Evolutionary conservation across 148 eudicot genomes (phyloP).

Genomic region (Persicaria tinctoria): DNA sequence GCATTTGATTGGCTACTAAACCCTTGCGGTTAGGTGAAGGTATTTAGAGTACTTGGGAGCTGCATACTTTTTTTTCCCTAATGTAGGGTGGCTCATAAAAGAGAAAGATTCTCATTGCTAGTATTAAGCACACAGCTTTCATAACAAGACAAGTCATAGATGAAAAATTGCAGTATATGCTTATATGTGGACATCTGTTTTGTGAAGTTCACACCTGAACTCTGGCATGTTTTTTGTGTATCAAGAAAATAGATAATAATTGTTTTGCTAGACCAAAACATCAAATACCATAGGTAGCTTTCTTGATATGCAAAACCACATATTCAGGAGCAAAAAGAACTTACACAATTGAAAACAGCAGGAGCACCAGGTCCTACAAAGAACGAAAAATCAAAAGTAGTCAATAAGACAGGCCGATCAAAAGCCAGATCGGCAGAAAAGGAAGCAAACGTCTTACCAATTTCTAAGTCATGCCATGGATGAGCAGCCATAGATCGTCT

Average conservation of each 20-base stretch:
- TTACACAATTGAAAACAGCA: constrained; percentile 65
- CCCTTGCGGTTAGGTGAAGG: not conserved
- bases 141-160: not conserved
- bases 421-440: not conserved
- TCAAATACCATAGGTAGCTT: not conserved
- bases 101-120: not conserved
- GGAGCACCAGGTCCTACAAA: constrained; percentile 90
- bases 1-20: too few relatives aligned
- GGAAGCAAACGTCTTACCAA: not conserved
- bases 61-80: not conserved
- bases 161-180: not conserved
- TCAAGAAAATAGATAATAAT: not conserved
- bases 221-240: not conserved
- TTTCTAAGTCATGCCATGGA: constrained; percentile 73
- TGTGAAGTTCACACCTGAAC: not conserved
- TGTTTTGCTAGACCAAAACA: not conserved
- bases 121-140: not conserved
- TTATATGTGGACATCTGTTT: not conserved
- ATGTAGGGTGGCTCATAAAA: not conserved
- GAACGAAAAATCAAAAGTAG: constrained; percentile 17
- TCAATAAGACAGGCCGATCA: not conserved
- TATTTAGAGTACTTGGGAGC: not conserved
- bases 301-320: not conserved
- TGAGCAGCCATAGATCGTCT: constrained; percentile 82
- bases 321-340: constrained; percentile 14